A percentile compares a stretch with the other conserved stretches of the same genome.
These are phyloP conservation scores for Medicago truncatula DNA, from an alignment of 306 rosid genomes.

Conservation along the genomic window DNA sequence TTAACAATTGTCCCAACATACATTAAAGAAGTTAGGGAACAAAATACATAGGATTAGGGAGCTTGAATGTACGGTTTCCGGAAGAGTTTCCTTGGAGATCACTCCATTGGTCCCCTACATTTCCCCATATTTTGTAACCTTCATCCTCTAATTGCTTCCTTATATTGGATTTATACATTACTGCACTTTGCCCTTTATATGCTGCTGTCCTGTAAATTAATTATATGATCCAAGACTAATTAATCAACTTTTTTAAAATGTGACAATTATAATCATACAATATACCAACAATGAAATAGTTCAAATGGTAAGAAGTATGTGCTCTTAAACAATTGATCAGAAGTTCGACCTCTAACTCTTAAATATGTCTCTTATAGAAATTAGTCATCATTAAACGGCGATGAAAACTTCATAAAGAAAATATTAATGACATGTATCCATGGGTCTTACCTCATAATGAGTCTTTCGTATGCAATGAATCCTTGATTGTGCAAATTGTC, in stretches of 20 bases:
- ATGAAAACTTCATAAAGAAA: too few species aligned
- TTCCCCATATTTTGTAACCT: conserved; percentile 90
- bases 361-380: too few species aligned
- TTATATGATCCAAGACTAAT: background rate
- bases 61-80: conserved; percentile 84
- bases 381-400: too few species aligned
- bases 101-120: conserved; percentile 91
- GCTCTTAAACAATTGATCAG: too few species aligned
- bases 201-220: conserved; percentile 48
- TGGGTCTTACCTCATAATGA: conserved; percentile 68
- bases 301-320: too few species aligned
- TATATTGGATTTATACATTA: conserved; percentile 60
- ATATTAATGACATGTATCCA: background rate
- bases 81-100: conserved; percentile 68
- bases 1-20: background rate
- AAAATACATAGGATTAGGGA: conserved; percentile 95
- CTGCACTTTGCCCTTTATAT: conserved; percentile 70
- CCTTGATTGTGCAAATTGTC: conserved; percentile 76
- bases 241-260: background rate
- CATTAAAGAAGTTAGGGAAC: conserved; percentile 55
- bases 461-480: conserved; percentile 66
- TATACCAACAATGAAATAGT: too few species aligned
- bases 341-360: too few species aligned
- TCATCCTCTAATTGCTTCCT: conserved; percentile 58
- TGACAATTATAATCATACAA: background rate